These are phyloP conservation scores for Pyricularia grisea DNA, from an alignment of 2,329 filamentous ascomycete species.

Conservation along the genomic window DNA sequence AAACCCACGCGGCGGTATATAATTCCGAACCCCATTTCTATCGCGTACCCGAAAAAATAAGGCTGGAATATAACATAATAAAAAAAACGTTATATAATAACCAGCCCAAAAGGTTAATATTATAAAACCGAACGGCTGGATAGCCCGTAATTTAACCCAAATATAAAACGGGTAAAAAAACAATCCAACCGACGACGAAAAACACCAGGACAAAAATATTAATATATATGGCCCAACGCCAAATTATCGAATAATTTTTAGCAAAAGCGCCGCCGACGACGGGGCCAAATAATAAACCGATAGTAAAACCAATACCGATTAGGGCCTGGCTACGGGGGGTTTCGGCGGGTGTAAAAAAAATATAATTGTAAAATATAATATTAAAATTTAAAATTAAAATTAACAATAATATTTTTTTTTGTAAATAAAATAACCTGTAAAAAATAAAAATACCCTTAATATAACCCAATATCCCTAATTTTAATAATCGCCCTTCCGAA, in stretches of 20 bases:
- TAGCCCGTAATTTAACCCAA: background rate
- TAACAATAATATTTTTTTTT: background rate
- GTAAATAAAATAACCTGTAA: background rate
- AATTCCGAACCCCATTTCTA: slow-evolving; percentile 36
- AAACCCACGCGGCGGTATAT: slow-evolving; percentile 35
- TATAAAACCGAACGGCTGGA: slow-evolving; percentile 9
- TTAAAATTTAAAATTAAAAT: background rate
- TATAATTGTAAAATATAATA: background rate
- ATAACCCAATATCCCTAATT: background rate
- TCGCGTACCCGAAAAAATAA: slow-evolving; percentile 38
- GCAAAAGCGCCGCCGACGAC: background rate
- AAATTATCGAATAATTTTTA: background rate
- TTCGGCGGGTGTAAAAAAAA: background rate
- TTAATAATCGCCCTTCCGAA: background rate
- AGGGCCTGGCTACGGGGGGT: background rate
- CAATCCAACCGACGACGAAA: slow-evolving; percentile 28
- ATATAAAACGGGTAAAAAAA: slow-evolving; percentile 29
- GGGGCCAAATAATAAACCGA: background rate
- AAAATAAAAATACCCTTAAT: background rate
- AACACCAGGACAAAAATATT: slow-evolving; percentile 34
- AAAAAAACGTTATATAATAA: slow-evolving; percentile 20
- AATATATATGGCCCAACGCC: slow-evolving; percentile 35
- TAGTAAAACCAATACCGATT: background rate
- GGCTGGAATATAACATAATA: slow-evolving; percentile 31
- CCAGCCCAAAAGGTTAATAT: slow-evolving; percentile 20